phyloP scores from a whole-genome alignment of 441 rosid species.

The Croton laevigatus region DNA sequence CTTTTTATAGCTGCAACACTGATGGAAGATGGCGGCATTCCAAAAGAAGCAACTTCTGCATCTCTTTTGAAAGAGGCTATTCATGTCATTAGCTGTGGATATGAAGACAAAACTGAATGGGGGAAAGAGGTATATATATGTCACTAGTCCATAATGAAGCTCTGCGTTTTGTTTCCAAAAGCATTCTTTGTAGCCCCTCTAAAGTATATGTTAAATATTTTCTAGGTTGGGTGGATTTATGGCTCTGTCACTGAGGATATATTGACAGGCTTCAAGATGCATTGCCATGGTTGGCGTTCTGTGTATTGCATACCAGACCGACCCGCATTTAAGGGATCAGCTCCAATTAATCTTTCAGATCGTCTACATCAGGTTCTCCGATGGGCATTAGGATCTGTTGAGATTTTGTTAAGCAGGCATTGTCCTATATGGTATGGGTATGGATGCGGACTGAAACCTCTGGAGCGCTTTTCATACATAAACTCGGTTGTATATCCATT shows the following conservation, averaged over 20 bases:
- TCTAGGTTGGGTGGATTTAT: slow-evolving; percentile 96
- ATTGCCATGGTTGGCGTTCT: slow-evolving; percentile 98
- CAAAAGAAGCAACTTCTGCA: slow-evolving; percentile 71
- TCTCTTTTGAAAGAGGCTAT: slow-evolving; percentile 92
- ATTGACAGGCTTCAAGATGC: slow-evolving; percentile 99
- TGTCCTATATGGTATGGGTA: slow-evolving; percentile 99
- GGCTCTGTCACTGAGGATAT: slow-evolving; percentile 98
- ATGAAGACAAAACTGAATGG: slow-evolving; percentile 98
- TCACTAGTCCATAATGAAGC: background rate
- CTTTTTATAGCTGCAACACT: slow-evolving; percentile 80
- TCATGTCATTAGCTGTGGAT: slow-evolving; percentile 96
- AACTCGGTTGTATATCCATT: slow-evolving; percentile 88
- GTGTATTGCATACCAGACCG: slow-evolving; percentile 84
- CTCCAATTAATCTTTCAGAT: slow-evolving; percentile 96
- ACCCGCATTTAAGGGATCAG: slow-evolving; percentile 96
- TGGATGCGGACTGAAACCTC: slow-evolving; percentile 79
- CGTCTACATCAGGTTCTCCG: slow-evolving; percentile 98
- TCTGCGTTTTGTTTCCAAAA: background rate
- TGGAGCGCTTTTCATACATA: slow-evolving; percentile 90
- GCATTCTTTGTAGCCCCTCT: background rate
- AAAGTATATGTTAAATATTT: background rate
- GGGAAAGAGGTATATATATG: slow-evolving; percentile 73
- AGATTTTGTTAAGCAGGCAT: slow-evolving; percentile 92
- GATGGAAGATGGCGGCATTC: slow-evolving; percentile 85
- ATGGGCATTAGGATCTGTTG: slow-evolving; percentile 98